Conservation (phyloP, 164 flowering plant genomes). For the Paratinospora sagittata region DNA sequence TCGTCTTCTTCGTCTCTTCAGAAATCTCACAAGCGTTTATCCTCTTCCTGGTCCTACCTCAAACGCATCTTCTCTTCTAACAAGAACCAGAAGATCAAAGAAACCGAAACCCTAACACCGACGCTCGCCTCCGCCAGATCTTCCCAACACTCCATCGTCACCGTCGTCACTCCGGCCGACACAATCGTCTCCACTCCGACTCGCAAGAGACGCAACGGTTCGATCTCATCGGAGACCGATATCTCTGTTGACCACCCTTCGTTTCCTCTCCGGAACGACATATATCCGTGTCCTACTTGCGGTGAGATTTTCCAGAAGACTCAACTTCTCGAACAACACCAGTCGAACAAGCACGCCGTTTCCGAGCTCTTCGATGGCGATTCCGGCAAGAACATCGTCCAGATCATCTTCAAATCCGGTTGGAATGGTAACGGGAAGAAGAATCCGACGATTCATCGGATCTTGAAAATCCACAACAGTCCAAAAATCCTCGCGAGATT, state of each 20-base stretch:
- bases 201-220: constrained; percentile 12
- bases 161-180: not conserved
- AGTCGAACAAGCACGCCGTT: constrained; percentile 56
- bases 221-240: constrained; percentile 25
- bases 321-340: constrained; percentile 57
- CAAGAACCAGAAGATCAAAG: not conserved
- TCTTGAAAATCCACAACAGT: constrained; percentile 72
- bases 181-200: constrained; percentile 3
- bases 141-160: constrained; percentile 15
- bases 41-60: constrained; percentile 39
- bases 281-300: constrained; percentile 65
- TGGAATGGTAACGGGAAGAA: constrained; percentile 34
- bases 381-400: constrained; percentile 61
- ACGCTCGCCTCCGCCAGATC: constrained; percentile 14
- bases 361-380: constrained; percentile 69
- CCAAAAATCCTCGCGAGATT: constrained; percentile 50
- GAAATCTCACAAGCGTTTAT: constrained; percentile 28
- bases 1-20: constrained; percentile 6
- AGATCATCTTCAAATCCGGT: constrained; percentile 68
- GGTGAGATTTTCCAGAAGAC: constrained; percentile 61
- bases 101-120: constrained; percentile 19
- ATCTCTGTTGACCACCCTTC: constrained; percentile 31
- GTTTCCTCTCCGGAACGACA: constrained; percentile 50
- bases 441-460: constrained; percentile 38
- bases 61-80: constrained; percentile 35